Conservation (phyloP, 495 filamentous ascomycete species). For the Thermochaetoides thermophila region DNA sequence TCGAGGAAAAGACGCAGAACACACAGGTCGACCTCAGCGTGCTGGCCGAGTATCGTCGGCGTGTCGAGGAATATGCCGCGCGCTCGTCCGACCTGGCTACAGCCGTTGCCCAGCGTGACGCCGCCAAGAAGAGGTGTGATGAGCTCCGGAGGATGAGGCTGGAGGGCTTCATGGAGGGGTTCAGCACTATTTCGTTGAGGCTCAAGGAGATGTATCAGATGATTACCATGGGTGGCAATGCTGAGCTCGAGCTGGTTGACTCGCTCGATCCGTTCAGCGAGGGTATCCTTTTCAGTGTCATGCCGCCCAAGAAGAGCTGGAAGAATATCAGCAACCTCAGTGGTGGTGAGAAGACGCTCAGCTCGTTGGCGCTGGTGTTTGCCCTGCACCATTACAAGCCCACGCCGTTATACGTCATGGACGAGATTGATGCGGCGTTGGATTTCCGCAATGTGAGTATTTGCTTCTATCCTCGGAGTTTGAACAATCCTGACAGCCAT, state of each 20-base stretch:
- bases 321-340: constrained; percentile 94
- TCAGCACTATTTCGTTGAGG: constrained; percentile 82
- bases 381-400: constrained; percentile 97
- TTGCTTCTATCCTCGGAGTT: too few species aligned
- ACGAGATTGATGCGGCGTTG: constrained; percentile 95
- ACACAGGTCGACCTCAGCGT: constrained; percentile 81
- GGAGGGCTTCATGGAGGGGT: constrained; percentile 98
- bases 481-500: constrained; percentile 11
- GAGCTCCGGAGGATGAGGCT: constrained; percentile 77
- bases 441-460: constrained; percentile 86
- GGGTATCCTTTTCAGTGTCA: constrained; percentile 90
- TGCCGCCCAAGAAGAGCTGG: constrained; percentile 99
- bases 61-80: constrained; percentile 71
- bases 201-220: constrained; percentile 99
- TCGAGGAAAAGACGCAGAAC: constrained; percentile 89
- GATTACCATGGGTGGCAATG: constrained; percentile 99
- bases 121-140: constrained; percentile 78
- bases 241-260: constrained; percentile 92
- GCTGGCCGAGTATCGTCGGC: constrained; percentile 81
- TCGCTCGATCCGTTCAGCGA: constrained; percentile 92
- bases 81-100: constrained; percentile 65
- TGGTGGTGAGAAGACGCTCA: constrained; percentile 94
- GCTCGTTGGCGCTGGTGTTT: constrained; percentile 87
- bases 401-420: constrained; percentile 97
- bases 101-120: constrained; percentile 62